A percentile compares a stretch with the other conserved stretches of the same genome.
Conservation (phyloP, 2,329 filamentous ascomycete genomes). For the Aureobasidium vineae region DNA sequence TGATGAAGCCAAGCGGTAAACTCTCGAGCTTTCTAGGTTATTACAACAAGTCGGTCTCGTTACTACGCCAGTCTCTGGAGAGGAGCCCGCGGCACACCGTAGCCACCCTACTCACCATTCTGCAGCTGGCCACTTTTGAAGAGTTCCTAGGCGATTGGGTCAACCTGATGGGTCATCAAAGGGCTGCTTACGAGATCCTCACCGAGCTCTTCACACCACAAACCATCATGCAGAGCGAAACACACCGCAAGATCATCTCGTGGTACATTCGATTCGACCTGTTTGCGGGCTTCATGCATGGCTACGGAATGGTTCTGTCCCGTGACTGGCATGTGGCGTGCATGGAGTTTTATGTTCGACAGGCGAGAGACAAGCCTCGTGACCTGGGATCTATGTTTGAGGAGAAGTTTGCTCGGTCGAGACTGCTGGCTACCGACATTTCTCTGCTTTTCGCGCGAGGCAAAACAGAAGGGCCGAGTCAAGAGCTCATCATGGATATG, state of each 20-base stretch:
- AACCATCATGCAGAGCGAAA: slow-evolving; percentile 67
- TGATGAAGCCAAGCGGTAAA: slow-evolving; percentile 67
- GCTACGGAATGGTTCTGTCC: slow-evolving; percentile 69
- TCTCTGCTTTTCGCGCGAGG: slow-evolving; percentile 68
- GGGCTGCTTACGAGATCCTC: slow-evolving; percentile 79
- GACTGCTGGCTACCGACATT: slow-evolving; percentile 76
- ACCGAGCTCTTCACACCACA: slow-evolving; percentile 74
- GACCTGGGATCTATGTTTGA: slow-evolving; percentile 63
- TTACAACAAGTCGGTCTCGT: slow-evolving; percentile 82
- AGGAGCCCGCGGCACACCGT: slow-evolving; percentile 68
- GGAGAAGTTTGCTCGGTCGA: slow-evolving; percentile 62
- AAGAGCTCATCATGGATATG: slow-evolving; percentile 58
- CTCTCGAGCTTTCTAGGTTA: slow-evolving; percentile 82
- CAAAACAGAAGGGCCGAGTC: slow-evolving; percentile 58
- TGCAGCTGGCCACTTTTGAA: slow-evolving; percentile 94
- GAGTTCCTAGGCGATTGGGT: slow-evolving; percentile 96
- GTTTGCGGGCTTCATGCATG: slow-evolving; percentile 77
- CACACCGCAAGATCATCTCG: slow-evolving; percentile 70
- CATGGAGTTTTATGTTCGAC: slow-evolving; percentile 61
- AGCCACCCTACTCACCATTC: slow-evolving; percentile 76
- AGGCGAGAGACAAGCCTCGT: slow-evolving; percentile 59
- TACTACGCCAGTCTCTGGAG: slow-evolving; percentile 69
- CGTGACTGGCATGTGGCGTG: slow-evolving; percentile 73
- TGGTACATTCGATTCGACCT: slow-evolving; percentile 93
- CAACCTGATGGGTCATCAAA: slow-evolving; percentile 88